These are phyloP conservation scores for Neckera pumila DNA, from an alignment of 225 moss, liverwort and hornwort genomes.

Conservation along the genomic window DNA sequence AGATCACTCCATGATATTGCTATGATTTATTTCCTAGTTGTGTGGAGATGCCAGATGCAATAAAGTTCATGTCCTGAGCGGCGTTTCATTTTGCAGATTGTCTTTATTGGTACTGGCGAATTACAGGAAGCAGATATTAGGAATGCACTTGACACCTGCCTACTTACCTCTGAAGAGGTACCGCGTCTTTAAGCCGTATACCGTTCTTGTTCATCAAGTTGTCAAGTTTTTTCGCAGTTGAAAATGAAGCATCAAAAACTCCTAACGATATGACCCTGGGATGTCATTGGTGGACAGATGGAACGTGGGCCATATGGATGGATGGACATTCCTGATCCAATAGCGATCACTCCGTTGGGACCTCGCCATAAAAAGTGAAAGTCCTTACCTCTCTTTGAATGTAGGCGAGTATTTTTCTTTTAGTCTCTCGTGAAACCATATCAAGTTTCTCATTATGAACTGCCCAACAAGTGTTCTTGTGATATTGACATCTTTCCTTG, in stretches of 20 bases:
- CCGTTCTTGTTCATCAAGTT: not conserved
- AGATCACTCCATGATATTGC: not conserved
- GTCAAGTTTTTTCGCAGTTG: not conserved
- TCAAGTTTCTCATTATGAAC: not conserved
- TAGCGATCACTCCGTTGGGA: constrained; percentile 11
- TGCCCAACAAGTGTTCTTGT: not conserved
- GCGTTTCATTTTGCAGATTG: constrained; percentile 23
- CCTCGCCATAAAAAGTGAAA: constrained; percentile 21
- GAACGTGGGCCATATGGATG: constrained; percentile 22
- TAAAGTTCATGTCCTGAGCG: not conserved
- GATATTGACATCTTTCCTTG: not conserved
- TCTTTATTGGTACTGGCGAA: constrained; percentile 36
- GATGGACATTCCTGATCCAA: constrained; percentile 23
- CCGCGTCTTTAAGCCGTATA: not conserved
- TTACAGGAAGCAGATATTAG: constrained; percentile 24
- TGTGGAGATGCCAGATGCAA: not conserved
- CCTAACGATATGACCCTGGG: not conserved
- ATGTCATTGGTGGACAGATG: constrained; percentile 17
- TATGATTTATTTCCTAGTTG: not conserved
- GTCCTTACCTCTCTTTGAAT: not conserved
- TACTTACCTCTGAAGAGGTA: constrained; percentile 36
- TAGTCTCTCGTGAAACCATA: not conserved
- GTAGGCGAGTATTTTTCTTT: not conserved
- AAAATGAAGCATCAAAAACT: not conserved
- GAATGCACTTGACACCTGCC: constrained; percentile 29